Percentiles rank a stretch among this genome's conserved stretches.
These are phyloP conservation scores for Quercus tomentella DNA, from an alignment of 331 rosid genomes.

Conservation along the genomic window DNA sequence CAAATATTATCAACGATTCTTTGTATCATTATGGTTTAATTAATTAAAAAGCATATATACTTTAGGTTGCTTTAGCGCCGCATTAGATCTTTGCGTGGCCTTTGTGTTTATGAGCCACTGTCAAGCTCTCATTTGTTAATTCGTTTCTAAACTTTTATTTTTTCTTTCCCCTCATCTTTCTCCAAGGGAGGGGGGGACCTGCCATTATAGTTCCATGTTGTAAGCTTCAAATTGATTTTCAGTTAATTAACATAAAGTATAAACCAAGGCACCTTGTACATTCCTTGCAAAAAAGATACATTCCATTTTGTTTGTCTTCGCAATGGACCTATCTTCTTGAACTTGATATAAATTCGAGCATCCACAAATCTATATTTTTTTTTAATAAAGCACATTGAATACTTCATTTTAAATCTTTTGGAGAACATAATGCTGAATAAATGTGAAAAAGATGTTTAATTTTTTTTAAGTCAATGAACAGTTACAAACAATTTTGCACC, in stretches of 20 bases:
- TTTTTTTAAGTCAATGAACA: neutral
- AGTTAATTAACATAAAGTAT: neutral
- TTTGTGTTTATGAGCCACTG: slow-evolving; percentile 29
- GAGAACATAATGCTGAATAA: neutral
- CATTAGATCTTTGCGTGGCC: slow-evolving; percentile 38
- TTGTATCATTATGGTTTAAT: slow-evolving; percentile 30
- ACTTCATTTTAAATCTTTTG: neutral
- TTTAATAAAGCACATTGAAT: neutral
- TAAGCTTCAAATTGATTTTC: slow-evolving; percentile 18
- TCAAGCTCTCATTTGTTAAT: slow-evolving; percentile 31
- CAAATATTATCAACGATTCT: slow-evolving; percentile 36
- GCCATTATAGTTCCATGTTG: neutral
- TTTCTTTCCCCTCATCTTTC: slow-evolving; percentile 13
- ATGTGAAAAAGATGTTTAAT: neutral
- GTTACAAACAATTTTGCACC: neutral
- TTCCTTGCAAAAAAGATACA: neutral
- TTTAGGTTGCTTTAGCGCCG: slow-evolving; percentile 66
- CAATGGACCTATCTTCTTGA: slow-evolving; percentile 8
- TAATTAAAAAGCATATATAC: slow-evolving; percentile 75
- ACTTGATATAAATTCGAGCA: neutral
- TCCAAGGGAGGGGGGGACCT: slow-evolving; percentile 1
- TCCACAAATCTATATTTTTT: neutral
- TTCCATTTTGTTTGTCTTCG: slow-evolving; percentile 36
- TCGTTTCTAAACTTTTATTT: slow-evolving; percentile 17
- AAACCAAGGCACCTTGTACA: neutral